These are phyloP conservation scores for Pulveroboletus sp. DNA, from an alignment of 768 basidiomycete genomes.

Conservation along the genomic window DNA sequence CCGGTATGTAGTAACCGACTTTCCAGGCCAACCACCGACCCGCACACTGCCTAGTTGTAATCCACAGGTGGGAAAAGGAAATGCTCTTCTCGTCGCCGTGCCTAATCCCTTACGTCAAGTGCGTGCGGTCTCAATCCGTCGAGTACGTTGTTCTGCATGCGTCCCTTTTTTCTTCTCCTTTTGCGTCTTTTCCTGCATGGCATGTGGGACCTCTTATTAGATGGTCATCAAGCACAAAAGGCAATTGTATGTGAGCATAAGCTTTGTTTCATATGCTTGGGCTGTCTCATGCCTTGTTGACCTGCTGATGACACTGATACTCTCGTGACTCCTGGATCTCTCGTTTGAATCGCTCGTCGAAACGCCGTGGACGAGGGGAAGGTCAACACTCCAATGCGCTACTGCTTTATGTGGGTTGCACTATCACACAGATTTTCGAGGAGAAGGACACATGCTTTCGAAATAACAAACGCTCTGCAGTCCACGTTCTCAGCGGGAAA, in stretches of 20 bases:
- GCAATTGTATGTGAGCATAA: no score
- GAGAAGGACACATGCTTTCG: no score
- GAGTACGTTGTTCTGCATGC: neutral
- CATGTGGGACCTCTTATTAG: neutral
- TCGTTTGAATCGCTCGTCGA: neutral
- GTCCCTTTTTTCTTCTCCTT: neutral
- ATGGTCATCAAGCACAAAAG: no score
- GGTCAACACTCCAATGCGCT: neutral
- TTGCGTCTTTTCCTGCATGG: neutral
- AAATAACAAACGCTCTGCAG: neutral
- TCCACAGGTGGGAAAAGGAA: neutral
- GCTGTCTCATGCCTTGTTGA: neutral
- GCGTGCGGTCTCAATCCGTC: neutral
- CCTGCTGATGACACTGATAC: neutral
- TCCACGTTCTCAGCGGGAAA: neutral
- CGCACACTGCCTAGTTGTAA: neutral
- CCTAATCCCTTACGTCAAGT: neutral
- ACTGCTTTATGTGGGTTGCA: neutral
- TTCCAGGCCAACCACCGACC: no score
- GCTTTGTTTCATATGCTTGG: no score
- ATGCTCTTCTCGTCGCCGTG: neutral
- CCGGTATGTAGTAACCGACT: no score
- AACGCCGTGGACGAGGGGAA: neutral
- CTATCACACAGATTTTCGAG: neutral
- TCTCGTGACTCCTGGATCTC: neutral